Evolutionary conservation across 208 protist species (phyloP), one percentile per base, ranked within the genome.

Genomic region (Wallacemonas collosoma): DNA sequence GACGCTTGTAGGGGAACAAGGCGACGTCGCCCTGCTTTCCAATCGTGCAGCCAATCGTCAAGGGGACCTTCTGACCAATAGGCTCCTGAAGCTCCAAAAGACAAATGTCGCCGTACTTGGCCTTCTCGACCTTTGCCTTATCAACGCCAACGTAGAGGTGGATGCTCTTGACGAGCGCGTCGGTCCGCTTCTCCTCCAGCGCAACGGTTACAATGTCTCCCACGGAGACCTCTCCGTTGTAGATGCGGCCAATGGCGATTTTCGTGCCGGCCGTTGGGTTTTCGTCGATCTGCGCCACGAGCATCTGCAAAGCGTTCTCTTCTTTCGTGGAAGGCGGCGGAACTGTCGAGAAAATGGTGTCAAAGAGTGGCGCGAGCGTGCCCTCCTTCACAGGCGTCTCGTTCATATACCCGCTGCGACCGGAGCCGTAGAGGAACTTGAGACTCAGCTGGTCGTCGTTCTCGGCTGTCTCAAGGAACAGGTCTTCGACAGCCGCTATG

Each of bases 401-500:
- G 80, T 92, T 96, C 85, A 96, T 95, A 85, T 97, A 98, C 17
- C 98, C 98, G 56, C 83, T 79, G 57, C 93, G 85, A 44, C 93
- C 97, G 38, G 93, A 98, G 35, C 96, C 97, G 81, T 98, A 99
- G 43, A 99, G 76, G 62, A 99, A 96, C 68, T 93, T 93, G 66
- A 98, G 98, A 48, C 98, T 93, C 2, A 99, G 82, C 86, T 99
- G 98, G 35, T 83, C 86, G 44, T 99, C 98, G 62, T 92, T 90
- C 17, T 97, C 91, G 17, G 93, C 97, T 7, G 98, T 91, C 51
- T 95, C 89, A 8, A 98, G 83, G 65, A 99, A 99, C 7, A 99
- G 86, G 69, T 99, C 98, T 68, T 99, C 96, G 8, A 99, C 79
- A 41, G 97, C 95, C 72, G 94, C 85, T 65, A 98, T 95, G 2